A percentile compares a stretch with the other conserved stretches of the same genome.
Evolutionary conservation across 768 basidiomycete species (phyloP).

Genomic region (Leucocoprinus birnbaumii): DNA sequence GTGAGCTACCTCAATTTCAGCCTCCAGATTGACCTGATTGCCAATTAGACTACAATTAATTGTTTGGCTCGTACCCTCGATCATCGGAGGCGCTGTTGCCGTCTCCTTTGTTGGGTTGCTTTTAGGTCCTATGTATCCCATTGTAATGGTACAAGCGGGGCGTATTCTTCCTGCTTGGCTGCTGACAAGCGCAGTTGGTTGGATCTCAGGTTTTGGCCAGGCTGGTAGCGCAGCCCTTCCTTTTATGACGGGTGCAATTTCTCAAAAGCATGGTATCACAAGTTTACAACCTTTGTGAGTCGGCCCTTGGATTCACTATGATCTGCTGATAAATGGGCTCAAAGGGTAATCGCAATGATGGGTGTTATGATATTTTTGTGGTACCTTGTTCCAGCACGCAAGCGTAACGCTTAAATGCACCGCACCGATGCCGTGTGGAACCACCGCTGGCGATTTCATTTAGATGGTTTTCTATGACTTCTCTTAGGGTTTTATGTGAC

Average conservation of each 20-base stretch:
- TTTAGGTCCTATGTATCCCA: slow-evolving; percentile 75
- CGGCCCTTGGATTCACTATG: background rate
- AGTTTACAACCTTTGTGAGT: slow-evolving; percentile 62
- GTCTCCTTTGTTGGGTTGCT: slow-evolving; percentile 64
- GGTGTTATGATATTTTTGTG: slow-evolving; percentile 53
- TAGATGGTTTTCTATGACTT: too few relatives aligned
- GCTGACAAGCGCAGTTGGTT: slow-evolving; percentile 59
- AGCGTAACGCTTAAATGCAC: background rate
- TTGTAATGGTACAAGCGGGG: slow-evolving; percentile 67
- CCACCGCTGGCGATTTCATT: too few relatives aligned
- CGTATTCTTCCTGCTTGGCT: slow-evolving; percentile 70
- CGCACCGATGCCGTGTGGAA: too few relatives aligned
- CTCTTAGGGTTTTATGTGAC: too few relatives aligned
- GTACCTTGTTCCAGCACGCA: slow-evolving; percentile 40
- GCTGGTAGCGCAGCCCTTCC: slow-evolving; percentile 71
- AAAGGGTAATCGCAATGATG: slow-evolving; percentile 61
- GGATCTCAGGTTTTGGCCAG: slow-evolving; percentile 68
- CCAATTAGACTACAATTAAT: slow-evolving; percentile 54
- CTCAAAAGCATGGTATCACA: slow-evolving; percentile 57
- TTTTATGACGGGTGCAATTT: slow-evolving; percentile 70
- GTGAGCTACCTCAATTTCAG: slow-evolving; percentile 22
- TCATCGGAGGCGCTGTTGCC: slow-evolving; percentile 61
- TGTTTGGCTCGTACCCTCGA: slow-evolving; percentile 67
- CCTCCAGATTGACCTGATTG: background rate
- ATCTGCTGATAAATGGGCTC: background rate